Conservation (phyloP, 2,329 filamentous ascomycete genomes). For the Xylariomycetidae sp. region DNA sequence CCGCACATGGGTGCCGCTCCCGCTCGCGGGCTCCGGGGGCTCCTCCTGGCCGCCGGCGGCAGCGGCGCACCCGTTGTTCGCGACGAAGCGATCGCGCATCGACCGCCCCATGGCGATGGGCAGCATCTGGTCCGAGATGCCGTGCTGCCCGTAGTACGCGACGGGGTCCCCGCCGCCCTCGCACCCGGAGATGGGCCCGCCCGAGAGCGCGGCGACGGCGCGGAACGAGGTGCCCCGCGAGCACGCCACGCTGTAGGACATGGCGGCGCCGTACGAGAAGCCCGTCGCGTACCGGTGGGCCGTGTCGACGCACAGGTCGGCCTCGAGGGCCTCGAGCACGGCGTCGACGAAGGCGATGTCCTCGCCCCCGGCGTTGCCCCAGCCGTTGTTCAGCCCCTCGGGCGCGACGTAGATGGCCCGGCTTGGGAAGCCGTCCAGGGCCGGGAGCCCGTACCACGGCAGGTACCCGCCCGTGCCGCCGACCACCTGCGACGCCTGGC, state of each 20-base stretch:
- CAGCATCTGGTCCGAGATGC: constrained; percentile 30
- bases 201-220: constrained; percentile 29
- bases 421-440: constrained; percentile 19
- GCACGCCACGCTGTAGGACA: constrained; percentile 33
- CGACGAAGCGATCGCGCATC: constrained; percentile 32
- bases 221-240: constrained; percentile 24
- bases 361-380: constrained; percentile 31
- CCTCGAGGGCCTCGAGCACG: constrained; percentile 27
- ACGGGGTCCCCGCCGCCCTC: constrained; percentile 28
- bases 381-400: constrained; percentile 29
- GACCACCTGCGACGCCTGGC: constrained; percentile 27
- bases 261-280: constrained; percentile 33
- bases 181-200: constrained; percentile 25
- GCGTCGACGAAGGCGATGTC: constrained; percentile 31
- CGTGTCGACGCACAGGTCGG: constrained; percentile 31
- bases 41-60: constrained; percentile 7
- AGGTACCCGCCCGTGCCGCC: constrained; percentile 22
- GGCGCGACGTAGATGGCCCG: constrained; percentile 32
- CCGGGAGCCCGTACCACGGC: constrained; percentile 29
- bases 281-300: constrained; percentile 30
- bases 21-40: constrained; percentile 15
- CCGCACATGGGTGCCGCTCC: constrained; percentile 13
- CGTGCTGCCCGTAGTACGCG: constrained; percentile 29
- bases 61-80: constrained; percentile 30
- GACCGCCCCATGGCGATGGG: constrained; percentile 25